phyloP scores from a whole-genome alignment of 2,329 filamentous ascomycete genomes.

The Colletotrichum orchidophilum region DNA sequence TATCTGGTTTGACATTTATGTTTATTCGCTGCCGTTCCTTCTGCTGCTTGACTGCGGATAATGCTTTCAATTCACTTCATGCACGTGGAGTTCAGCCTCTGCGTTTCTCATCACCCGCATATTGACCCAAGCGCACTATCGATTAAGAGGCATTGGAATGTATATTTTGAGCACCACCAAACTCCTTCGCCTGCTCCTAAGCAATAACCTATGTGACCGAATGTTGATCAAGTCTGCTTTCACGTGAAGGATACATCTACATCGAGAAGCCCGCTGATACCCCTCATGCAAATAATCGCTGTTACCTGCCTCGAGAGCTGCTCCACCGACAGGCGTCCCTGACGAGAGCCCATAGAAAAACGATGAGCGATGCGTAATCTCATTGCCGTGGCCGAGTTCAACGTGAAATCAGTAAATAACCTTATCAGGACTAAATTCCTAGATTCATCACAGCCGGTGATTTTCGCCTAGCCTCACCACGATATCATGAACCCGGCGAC shows the following conservation, averaged over 20 bases:
- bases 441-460: background rate
- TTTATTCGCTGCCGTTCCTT: background rate
- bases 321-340: background rate
- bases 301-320: background rate
- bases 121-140: background rate
- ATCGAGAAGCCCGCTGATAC: background rate
- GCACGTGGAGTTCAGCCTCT: background rate
- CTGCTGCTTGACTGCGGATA: conserved; percentile 1
- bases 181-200: background rate
- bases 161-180: background rate
- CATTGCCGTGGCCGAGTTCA: background rate
- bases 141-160: background rate
- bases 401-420: background rate
- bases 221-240: background rate
- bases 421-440: background rate
- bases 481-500: background rate
- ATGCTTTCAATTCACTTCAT: background rate
- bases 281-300: background rate
- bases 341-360: background rate
- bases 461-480: background rate
- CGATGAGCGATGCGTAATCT: background rate
- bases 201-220: background rate
- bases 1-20: background rate
- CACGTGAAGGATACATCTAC: background rate
- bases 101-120: background rate